Evolutionary conservation across 225 moss, liverwort and hornwort genomes (phyloP).

Genomic region (Rhytidiadelphus loreus): DNA sequence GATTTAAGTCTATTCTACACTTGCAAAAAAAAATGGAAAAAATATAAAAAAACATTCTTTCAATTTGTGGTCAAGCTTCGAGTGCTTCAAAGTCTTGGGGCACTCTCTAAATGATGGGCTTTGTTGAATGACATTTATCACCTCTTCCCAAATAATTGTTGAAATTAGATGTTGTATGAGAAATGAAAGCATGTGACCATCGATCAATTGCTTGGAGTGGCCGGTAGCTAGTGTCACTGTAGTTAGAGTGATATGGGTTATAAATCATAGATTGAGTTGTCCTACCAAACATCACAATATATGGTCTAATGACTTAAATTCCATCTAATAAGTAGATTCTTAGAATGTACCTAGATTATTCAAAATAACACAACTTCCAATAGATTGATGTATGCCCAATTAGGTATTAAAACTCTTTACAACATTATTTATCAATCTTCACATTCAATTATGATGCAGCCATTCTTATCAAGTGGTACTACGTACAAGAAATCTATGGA

Average conservation of each 20-base stretch:
- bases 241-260: not conserved
- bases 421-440: not conserved
- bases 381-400: not conserved
- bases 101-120: not conserved
- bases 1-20: no score
- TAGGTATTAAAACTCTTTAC: no score
- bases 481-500: not conserved
- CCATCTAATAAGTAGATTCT: rapidly evolving
- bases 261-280: not conserved
- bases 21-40: not conserved
- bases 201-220: not conserved
- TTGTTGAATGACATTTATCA: not conserved
- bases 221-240: rapidly evolving
- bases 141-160: rapidly evolving
- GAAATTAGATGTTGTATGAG: not conserved
- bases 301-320: not conserved
- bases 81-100: not conserved
- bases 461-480: not conserved
- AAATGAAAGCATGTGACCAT: not conserved
- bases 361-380: not conserved
- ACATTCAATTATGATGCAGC: rapidly evolving
- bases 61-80: not conserved
- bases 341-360: not conserved
- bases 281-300: rapidly evolving
- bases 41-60: rapidly evolving